Conservation (phyloP, 192 early-diverging fungal genomes). For the Backusella circina region DNA sequence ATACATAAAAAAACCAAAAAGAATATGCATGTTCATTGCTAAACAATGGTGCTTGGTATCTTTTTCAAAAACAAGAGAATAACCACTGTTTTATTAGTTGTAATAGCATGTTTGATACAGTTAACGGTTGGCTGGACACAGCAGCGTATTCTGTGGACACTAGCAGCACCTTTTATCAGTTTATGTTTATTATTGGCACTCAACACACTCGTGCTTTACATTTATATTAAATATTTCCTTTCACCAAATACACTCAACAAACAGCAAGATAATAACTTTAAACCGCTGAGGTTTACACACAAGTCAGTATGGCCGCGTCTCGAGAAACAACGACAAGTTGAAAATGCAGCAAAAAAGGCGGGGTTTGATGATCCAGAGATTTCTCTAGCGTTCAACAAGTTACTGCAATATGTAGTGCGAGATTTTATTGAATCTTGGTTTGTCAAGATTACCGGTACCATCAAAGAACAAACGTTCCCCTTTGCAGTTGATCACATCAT, state of each 20-base stretch:
- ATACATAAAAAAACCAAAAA: conserved; percentile 2
- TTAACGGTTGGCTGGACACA: neutral
- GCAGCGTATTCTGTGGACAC: neutral
- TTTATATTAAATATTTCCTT: conserved; percentile 29
- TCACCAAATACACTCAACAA: neutral
- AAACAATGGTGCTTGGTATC: conserved; percentile 3
- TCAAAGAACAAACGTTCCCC: conserved; percentile 44
- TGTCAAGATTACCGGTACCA: conserved; percentile 30
- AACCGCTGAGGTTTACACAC: conserved; percentile 6
- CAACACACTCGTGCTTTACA: conserved; percentile 25
- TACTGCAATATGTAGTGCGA: conserved; percentile 46
- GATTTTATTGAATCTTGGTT: conserved; percentile 64
- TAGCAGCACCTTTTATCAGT: conserved; percentile 5
- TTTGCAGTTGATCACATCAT: conserved; percentile 46
- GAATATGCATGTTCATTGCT: conserved; percentile 1
- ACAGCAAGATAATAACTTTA: conserved; percentile 5
- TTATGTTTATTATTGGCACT: conserved; percentile 16
- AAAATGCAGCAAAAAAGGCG: neutral
- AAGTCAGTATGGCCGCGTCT: neutral
- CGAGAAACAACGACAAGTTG: neutral
- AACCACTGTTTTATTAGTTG: neutral
- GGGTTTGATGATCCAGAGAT: conserved; percentile 21
- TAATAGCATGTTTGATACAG: conserved; percentile 2
- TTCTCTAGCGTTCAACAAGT: conserved; percentile 38
- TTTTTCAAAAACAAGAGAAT: conserved; percentile 1